phyloP scores from a whole-genome alignment of 2,329 filamentous ascomycete species.

The Colletotrichum aenigma region DNA sequence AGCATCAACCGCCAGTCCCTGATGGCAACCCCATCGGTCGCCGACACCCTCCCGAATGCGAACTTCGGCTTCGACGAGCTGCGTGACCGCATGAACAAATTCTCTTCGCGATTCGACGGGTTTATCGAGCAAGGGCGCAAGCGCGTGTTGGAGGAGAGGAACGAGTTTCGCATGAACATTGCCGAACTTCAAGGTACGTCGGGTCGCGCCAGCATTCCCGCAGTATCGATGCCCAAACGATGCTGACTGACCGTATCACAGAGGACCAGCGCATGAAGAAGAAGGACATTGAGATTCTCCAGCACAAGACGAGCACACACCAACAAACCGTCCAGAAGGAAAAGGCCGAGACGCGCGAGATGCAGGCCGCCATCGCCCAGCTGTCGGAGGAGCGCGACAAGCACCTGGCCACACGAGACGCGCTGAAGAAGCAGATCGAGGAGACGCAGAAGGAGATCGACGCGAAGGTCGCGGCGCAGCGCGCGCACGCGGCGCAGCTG shows the following conservation, averaged over 20 bases:
- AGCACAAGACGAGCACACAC: conserved; percentile 72
- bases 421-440: conserved; percentile 64
- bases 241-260: conserved; percentile 37
- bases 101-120: conserved; percentile 87
- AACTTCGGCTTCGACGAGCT: conserved; percentile 97
- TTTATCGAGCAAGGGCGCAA: conserved; percentile 94
- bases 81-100: conserved; percentile 92
- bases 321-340: conserved; percentile 79
- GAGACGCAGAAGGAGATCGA: conserved; percentile 75
- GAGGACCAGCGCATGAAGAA: conserved; percentile 92
- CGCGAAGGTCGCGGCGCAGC: conserved; percentile 71
- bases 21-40: conserved; percentile 67
- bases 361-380: conserved; percentile 65
- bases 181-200: conserved; percentile 84
- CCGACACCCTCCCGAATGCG: conserved; percentile 82
- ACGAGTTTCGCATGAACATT: conserved; percentile 89
- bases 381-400: conserved; percentile 65
- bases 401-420: conserved; percentile 61
- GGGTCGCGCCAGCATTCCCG: neutral
- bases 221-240: neutral
- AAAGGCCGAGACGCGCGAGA: conserved; percentile 76
- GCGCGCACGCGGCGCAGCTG: conserved; percentile 73
- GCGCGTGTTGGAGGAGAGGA: conserved; percentile 88
- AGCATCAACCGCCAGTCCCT: conserved; percentile 63
- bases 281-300: conserved; percentile 83